phyloP scores from a whole-genome alignment of 257 asterid species.

The Paulownia fortunei region DNA sequence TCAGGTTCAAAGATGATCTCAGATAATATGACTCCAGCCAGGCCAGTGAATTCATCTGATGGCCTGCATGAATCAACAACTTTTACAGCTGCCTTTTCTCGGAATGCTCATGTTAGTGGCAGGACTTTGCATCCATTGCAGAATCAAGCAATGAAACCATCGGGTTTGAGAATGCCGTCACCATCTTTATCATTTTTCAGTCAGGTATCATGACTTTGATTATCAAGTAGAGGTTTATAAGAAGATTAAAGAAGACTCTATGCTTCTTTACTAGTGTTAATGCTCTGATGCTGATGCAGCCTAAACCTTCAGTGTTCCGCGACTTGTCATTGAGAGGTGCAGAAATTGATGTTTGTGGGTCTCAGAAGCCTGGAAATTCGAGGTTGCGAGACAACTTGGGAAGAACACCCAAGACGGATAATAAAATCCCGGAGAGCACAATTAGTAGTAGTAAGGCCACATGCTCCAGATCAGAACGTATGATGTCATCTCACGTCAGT shows the following conservation, averaged over 20 bases:
- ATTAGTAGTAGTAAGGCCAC: constrained; percentile 36
- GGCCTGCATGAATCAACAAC: constrained; percentile 39
- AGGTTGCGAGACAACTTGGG: constrained; percentile 44
- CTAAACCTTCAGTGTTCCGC: constrained; percentile 57
- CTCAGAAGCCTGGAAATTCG: constrained; percentile 44
- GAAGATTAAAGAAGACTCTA: constrained; percentile 7
- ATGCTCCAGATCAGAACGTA: constrained; percentile 42
- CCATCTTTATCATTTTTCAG: constrained; percentile 89
- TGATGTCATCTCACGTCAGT: constrained; percentile 38
- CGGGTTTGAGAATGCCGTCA: constrained; percentile 94
- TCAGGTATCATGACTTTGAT: constrained; percentile 62
- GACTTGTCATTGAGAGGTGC: constrained; percentile 44
- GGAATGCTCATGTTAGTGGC: constrained; percentile 42
- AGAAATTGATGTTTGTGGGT: constrained; percentile 41
- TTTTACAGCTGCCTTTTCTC: constrained; percentile 39
- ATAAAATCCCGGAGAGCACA: constrained; percentile 30
- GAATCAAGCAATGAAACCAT: constrained; percentile 58
- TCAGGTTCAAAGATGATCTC: constrained; percentile 47
- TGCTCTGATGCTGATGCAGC: constrained; percentile 58
- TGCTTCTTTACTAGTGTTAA: constrained; percentile 33
- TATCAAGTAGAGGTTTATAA: constrained; percentile 27
- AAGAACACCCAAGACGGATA: constrained; percentile 33
- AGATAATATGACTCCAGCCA: constrained; percentile 38
- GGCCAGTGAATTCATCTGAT: constrained; percentile 40
- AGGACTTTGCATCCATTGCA: constrained; percentile 44